Evolutionary conservation across 2,329 filamentous ascomycete genomes (phyloP).

Genomic region (Cladophialophora exuberans): DNA sequence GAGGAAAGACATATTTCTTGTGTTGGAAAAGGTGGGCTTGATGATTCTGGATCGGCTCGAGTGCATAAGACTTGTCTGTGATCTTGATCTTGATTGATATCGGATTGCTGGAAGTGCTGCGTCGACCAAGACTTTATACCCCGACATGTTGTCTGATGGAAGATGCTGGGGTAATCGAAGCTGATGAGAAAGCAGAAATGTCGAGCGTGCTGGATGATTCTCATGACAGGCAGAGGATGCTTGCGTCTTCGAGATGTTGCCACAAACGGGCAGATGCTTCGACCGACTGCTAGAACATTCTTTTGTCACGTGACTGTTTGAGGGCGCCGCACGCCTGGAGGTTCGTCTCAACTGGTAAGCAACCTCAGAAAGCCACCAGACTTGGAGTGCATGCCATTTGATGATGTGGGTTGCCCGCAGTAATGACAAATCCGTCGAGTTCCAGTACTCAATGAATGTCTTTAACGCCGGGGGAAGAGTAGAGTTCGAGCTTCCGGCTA

Average conservation of each 20-base stretch:
- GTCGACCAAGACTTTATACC: slow-evolving; percentile 28
- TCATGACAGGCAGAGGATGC: slow-evolving; percentile 24
- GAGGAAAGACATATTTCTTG: slow-evolving; percentile 44
- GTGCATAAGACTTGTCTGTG: slow-evolving; percentile 32
- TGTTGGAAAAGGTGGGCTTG: slow-evolving; percentile 22
- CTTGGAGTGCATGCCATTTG: too few relatives aligned
- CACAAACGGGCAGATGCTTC: slow-evolving; percentile 27
- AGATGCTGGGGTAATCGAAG: slow-evolving; percentile 21
- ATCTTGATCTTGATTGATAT: slow-evolving; percentile 27
- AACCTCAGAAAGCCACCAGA: too few relatives aligned
- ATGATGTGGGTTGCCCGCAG: neutral
- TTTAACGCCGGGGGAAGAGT: slow-evolving; percentile 77
- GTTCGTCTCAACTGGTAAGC: too few relatives aligned
- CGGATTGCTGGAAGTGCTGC: slow-evolving; percentile 18
- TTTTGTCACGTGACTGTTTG: slow-evolving; percentile 26
- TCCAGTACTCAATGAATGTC: slow-evolving; percentile 59
- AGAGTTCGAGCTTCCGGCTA: slow-evolving; percentile 76
- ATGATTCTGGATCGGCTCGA: slow-evolving; percentile 28
- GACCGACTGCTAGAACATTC: slow-evolving; percentile 23
- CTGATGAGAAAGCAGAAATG: slow-evolving; percentile 28
- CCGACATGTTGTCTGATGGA: slow-evolving; percentile 23
- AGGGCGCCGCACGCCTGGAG: too few relatives aligned
- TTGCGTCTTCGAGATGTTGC: slow-evolving; percentile 25
- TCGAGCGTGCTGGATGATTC: slow-evolving; percentile 28
- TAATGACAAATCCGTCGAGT: neutral